Evolutionary conservation across 441 rosid species (phyloP).

Genomic region (Mallotus japonicus): DNA sequence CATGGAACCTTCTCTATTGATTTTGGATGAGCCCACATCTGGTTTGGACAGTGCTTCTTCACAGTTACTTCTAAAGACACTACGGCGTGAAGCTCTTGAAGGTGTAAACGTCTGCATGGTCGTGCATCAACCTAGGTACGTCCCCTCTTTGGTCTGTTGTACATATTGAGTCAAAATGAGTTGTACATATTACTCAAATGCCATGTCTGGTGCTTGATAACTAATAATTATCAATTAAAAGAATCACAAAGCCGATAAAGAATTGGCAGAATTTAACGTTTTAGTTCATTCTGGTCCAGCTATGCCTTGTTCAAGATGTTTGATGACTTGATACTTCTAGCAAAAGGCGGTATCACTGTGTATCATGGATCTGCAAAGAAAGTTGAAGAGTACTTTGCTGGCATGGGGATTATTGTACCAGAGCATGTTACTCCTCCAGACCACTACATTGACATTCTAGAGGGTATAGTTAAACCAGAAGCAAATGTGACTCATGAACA

Average conservation of each 20-base stretch:
- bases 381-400: conserved; percentile 78
- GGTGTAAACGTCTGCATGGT: conserved; percentile 95
- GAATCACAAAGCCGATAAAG: not conserved
- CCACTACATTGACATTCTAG: conserved; percentile 80
- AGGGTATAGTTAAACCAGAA: conserved; percentile 60
- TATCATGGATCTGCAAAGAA: conserved; percentile 82
- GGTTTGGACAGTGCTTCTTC: conserved; percentile 98
- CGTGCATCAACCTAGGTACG: conserved; percentile 92
- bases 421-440: conserved; percentile 95
- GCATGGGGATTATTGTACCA: conserved; percentile 75
- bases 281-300: conserved; percentile 46
- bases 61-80: conserved; percentile 76
- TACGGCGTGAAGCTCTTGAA: conserved; percentile 85
- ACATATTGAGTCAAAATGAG: not conserved
- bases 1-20: conserved; percentile 93
- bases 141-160: conserved; percentile 1
- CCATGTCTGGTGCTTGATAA: not conserved
- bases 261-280: not conserved
- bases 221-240: not conserved
- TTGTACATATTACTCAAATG: no score
- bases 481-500: conserved; percentile 45
- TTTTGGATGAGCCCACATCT: conserved; percentile 94
- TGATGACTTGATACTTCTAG: conserved; percentile 86
- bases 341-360: conserved; percentile 87
- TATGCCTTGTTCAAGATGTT: conserved; percentile 83